Conservation (phyloP, 805 yeast species). For the Saturnispora ahearnii region DNA sequence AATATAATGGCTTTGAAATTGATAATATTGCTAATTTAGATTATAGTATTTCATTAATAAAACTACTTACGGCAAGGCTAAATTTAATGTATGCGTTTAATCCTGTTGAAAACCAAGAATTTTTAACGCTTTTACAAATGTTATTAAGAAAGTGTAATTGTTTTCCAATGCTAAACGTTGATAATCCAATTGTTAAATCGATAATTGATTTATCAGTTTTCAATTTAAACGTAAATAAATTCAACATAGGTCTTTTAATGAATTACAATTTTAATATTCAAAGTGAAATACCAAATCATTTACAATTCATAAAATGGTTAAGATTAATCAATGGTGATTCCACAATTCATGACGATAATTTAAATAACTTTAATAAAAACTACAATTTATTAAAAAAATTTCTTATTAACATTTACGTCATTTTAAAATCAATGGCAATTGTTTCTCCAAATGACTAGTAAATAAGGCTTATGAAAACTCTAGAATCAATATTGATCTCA, state of each 20-base stretch:
- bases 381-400: constrained; percentile 1
- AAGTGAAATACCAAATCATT: constrained; percentile 1
- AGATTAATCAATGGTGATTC: constrained; percentile 4
- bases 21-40: neutral
- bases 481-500: neutral
- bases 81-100: constrained; percentile 17
- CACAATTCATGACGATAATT: neutral
- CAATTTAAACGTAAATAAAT: neutral
- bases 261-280: neutral
- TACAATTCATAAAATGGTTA: constrained; percentile 3
- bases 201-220: neutral
- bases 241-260: neutral
- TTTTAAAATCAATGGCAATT: neutral
- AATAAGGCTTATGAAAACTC: neutral
- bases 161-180: constrained; percentile 4
- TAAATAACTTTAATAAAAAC: neutral
- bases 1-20: neutral
- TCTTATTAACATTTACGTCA: constrained; percentile 5
- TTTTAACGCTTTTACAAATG: constrained; percentile 12
- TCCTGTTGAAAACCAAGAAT: constrained; percentile 17
- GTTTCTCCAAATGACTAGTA: neutral
- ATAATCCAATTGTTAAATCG: neutral
- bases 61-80: constrained; percentile 16
- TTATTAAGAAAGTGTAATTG: constrained; percentile 12
- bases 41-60: constrained; percentile 4